phyloP scores from a whole-genome alignment of 2,329 filamentous ascomycete genomes.

The Pyricularia pennisetigena region DNA sequence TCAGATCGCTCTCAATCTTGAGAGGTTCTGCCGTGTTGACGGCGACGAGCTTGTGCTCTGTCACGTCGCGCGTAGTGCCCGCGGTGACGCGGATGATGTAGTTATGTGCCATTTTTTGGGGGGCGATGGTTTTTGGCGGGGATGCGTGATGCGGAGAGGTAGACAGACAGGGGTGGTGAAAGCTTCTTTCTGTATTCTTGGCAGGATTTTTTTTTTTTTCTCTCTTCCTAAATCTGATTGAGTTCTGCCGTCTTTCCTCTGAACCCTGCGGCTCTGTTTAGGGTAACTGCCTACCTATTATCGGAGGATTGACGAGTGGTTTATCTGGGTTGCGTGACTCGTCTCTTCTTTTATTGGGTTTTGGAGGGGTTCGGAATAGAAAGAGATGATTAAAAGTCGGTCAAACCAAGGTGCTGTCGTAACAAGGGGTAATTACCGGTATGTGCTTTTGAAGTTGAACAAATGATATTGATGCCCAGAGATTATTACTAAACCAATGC shows the following conservation, averaged over 20 bases:
- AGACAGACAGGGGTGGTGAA: not conserved
- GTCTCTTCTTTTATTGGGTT: not conserved
- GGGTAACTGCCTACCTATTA: not conserved
- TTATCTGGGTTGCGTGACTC: not conserved
- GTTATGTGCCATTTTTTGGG: conserved; percentile 47
- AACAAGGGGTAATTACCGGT: not conserved
- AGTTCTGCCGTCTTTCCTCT: not conserved
- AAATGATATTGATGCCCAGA: not conserved
- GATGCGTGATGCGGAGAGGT: not conserved
- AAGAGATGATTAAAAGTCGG: not conserved
- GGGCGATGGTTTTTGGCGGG: not conserved
- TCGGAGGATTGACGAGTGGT: not conserved
- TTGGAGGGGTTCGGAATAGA: not conserved
- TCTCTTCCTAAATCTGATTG: not conserved
- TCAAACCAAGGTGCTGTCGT: not conserved
- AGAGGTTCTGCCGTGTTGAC: conserved; percentile 62
- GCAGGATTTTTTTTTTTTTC: not conserved
- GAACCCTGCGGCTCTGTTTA: not conserved
- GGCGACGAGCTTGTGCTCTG: conserved; percentile 61
- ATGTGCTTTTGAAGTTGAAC: not conserved
- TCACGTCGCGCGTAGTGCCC: conserved; percentile 63
- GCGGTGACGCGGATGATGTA: conserved; percentile 78
- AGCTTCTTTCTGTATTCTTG: not conserved
- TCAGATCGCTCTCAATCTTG: conserved; percentile 51
- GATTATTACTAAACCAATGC: not conserved